These are phyloP conservation scores for Penicillium atrosanguineum DNA, from an alignment of 495 filamentous ascomycete genomes.

Conservation along the genomic window DNA sequence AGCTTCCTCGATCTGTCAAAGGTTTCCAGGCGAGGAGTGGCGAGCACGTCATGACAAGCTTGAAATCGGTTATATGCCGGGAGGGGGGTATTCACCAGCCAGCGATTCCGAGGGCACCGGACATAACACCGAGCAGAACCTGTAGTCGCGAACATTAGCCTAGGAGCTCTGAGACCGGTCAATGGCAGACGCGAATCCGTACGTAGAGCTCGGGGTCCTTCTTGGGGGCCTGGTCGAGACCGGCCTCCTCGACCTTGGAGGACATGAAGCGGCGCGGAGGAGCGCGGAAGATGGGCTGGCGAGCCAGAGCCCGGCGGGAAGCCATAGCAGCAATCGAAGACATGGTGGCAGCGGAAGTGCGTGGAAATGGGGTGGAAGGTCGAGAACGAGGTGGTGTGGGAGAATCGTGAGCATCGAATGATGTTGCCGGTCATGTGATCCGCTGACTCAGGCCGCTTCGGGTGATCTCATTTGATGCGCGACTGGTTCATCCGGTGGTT, in stretches of 20 bases:
- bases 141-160: slow-evolving; percentile 35
- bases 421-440: slow-evolving; percentile 41
- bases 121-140: slow-evolving; percentile 92
- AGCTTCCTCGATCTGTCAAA: not conserved
- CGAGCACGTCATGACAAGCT: slow-evolving; percentile 15
- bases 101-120: slow-evolving; percentile 77
- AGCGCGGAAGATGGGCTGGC: slow-evolving; percentile 43
- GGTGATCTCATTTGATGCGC: slow-evolving; percentile 7
- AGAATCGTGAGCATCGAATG: slow-evolving; percentile 36
- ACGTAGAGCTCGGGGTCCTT: slow-evolving; percentile 82
- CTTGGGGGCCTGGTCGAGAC: slow-evolving; percentile 65
- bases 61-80: slow-evolving; percentile 3
- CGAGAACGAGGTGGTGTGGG: slow-evolving; percentile 26
- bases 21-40: not conserved
- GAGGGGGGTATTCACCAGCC: slow-evolving; percentile 64
- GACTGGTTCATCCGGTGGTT: slow-evolving; percentile 4
- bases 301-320: slow-evolving; percentile 48
- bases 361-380: slow-evolving; percentile 18
- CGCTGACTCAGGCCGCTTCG: slow-evolving; percentile 29
- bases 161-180: slow-evolving; percentile 3
- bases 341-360: slow-evolving; percentile 40
- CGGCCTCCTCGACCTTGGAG: slow-evolving; percentile 48
- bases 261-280: slow-evolving; percentile 42
- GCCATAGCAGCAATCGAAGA: slow-evolving; percentile 53
- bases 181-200: slow-evolving; percentile 30